phyloP scores from a whole-genome alignment of 495 filamentous ascomycete species.

The Penicillium samsonianum region DNA sequence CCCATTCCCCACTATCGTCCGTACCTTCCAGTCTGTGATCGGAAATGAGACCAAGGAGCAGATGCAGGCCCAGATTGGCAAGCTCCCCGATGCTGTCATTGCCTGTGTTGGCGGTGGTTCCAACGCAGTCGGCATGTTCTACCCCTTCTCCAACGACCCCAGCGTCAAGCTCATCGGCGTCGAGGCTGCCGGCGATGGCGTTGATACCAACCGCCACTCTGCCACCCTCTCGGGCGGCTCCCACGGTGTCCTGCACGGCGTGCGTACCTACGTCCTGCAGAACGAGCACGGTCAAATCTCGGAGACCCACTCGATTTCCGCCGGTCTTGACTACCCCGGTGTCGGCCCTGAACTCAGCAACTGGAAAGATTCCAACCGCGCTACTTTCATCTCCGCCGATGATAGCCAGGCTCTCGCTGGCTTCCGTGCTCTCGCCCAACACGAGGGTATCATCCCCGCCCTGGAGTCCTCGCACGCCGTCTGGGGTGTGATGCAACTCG shows the following conservation, averaged over 20 bases:
- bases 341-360: slow-evolving; percentile 85
- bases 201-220: slow-evolving; percentile 84
- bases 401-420: slow-evolving; percentile 91
- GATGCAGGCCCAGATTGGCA: slow-evolving; percentile 71
- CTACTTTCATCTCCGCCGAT: slow-evolving; percentile 87
- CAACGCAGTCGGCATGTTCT: slow-evolving; percentile 94
- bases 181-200: slow-evolving; percentile 92
- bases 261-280: slow-evolving; percentile 93
- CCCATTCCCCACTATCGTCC: slow-evolving; percentile 94
- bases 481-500: slow-evolving; percentile 82
- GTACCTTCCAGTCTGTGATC: slow-evolving; percentile 94
- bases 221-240: slow-evolving; percentile 85
- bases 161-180: slow-evolving; percentile 88
- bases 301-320: slow-evolving; percentile 96
- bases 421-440: slow-evolving; percentile 77
- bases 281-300: slow-evolving; percentile 87
- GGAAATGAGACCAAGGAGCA: slow-evolving; percentile 91
- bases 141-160: slow-evolving; percentile 84
- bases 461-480: slow-evolving; percentile 93
- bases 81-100: slow-evolving; percentile 92
- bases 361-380: slow-evolving; percentile 89
- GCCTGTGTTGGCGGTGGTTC: slow-evolving; percentile 94
- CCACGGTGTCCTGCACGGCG: slow-evolving; percentile 93
- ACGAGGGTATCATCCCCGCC: slow-evolving; percentile 96
- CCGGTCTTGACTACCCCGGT: slow-evolving; percentile 94